phyloP scores from a whole-genome alignment of 2,329 filamentous ascomycete species.

The Pseudocercospora macadamiae region DNA sequence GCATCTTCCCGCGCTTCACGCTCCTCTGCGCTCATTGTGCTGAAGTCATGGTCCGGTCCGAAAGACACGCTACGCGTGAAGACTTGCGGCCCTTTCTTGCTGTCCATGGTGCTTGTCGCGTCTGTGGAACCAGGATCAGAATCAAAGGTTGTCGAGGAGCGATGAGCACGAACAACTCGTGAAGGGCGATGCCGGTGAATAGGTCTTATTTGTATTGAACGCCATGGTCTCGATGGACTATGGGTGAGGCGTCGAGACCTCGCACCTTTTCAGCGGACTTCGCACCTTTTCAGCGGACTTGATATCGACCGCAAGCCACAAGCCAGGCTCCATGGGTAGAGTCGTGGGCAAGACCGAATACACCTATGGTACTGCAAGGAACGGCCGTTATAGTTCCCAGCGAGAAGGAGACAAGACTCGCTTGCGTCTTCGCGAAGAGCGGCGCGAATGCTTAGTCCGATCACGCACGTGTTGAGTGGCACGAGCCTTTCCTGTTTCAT shows the following conservation, averaged over 20 bases:
- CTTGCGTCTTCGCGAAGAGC: background rate
- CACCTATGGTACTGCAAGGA: background rate
- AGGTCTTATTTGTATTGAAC: conserved; percentile 2
- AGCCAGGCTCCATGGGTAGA: background rate
- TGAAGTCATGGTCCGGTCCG: background rate
- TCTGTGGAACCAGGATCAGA: background rate
- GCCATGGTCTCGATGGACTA: background rate
- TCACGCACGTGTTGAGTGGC: background rate
- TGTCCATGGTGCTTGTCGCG: conserved; percentile 1
- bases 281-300: background rate
- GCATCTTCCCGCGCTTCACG: conserved; percentile 13
- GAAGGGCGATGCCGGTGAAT: background rate
- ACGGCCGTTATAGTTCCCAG: no score
- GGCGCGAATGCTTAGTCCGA: background rate
- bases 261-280: background rate
- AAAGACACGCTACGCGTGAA: background rate
- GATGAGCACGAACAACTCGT: background rate
- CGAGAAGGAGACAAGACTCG: no score
- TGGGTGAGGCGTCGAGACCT: conserved; percentile 8
- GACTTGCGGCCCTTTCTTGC: conserved; percentile 10
- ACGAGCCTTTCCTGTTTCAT: background rate
- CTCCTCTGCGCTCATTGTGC: background rate
- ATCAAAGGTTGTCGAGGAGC: background rate
- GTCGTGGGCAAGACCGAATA: background rate
- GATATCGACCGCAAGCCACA: background rate